These are phyloP conservation scores for Didymellaceae sp. DNA, from an alignment of 2,329 filamentous ascomycete species.

Conservation along the genomic window DNA sequence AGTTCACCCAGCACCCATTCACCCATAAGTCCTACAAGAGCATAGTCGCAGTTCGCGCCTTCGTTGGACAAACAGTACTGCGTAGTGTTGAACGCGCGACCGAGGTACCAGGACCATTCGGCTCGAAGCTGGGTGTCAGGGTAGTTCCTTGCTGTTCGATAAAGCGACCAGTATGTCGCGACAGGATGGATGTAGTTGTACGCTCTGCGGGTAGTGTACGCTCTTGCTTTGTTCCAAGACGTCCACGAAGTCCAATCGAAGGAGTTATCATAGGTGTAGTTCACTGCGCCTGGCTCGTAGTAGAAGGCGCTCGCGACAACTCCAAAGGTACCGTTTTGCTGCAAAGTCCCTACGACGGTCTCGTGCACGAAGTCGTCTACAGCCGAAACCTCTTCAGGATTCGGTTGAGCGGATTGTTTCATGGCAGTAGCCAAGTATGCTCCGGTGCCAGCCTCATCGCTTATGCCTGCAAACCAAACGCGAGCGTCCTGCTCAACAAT, in stretches of 20 bases:
- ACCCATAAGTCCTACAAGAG: conserved; percentile 62
- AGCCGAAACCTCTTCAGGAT: conserved; percentile 57
- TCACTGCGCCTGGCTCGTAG: conserved; percentile 56
- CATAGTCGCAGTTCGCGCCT: conserved; percentile 49
- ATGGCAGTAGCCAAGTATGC: conserved; percentile 62
- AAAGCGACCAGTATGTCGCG: conserved; percentile 64
- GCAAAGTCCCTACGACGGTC: conserved; percentile 58
- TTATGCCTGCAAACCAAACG: conserved; percentile 66
- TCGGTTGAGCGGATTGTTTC: conserved; percentile 62
- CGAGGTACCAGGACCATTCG: conserved; percentile 62
- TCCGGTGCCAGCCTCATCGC: conserved; percentile 65
- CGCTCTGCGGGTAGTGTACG: conserved; percentile 58
- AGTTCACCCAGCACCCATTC: conserved; percentile 65
- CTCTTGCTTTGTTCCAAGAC: conserved; percentile 58
- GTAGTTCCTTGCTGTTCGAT: conserved; percentile 60
- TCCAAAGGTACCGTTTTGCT: conserved; percentile 49
- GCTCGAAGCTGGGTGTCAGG: conserved; percentile 53
- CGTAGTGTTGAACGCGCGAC: conserved; percentile 61
- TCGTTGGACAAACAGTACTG: conserved; percentile 48
- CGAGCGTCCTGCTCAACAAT: conserved; percentile 56
- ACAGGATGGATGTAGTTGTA: conserved; percentile 67
- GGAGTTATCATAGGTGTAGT: conserved; percentile 53
- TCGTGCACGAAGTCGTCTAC: conserved; percentile 62
- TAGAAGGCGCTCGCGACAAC: conserved; percentile 65
- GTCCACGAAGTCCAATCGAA: conserved; percentile 60